Evolutionary conservation across 176 grass and related monocot genomes (phyloP).

Genomic region (Aegilops longissima): DNA sequence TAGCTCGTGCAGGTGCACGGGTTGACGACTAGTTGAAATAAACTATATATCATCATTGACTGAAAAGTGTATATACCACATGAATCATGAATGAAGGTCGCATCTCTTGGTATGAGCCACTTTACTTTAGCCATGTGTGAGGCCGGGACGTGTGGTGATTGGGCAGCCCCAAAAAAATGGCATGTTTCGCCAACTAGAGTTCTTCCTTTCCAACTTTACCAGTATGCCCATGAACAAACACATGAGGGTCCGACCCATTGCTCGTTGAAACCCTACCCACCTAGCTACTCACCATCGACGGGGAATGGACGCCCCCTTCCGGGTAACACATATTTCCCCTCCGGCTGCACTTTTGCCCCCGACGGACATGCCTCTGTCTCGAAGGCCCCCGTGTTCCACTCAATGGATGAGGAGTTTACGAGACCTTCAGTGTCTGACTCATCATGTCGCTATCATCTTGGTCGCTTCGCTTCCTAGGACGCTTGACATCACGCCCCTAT

Average conservation of each 20-base stretch:
- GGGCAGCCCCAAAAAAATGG: no score
- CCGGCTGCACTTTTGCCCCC: not conserved
- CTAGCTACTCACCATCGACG: not conserved
- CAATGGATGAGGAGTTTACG: conserved; percentile 74
- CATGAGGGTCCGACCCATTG: not conserved
- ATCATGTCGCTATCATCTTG: conserved; percentile 70
- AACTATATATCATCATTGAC: not conserved
- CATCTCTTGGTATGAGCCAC: no score
- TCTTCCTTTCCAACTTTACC: no score
- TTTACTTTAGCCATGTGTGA: no score
- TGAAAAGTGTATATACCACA: not conserved
- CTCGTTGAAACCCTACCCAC: conserved; percentile 10
- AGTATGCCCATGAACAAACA: no score
- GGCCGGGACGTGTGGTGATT: no score
- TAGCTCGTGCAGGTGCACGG: no score
- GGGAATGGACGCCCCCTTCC: not conserved
- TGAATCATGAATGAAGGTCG: not conserved
- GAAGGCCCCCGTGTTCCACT: conserved; percentile 69
- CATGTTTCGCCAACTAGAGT: no score
- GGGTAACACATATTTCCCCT: not conserved
- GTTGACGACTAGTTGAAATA: no score
- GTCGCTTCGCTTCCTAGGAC: conserved; percentile 59
- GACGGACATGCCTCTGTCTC: not conserved
- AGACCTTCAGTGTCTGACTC: conserved; percentile 73
- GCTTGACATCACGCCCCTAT: conserved; percentile 43